A percentile compares a stretch with the other conserved stretches of the same genome.
These are phyloP conservation scores for Aureobasidium musti DNA, from an alignment of 2,329 filamentous ascomycete genomes.

Conservation along the genomic window DNA sequence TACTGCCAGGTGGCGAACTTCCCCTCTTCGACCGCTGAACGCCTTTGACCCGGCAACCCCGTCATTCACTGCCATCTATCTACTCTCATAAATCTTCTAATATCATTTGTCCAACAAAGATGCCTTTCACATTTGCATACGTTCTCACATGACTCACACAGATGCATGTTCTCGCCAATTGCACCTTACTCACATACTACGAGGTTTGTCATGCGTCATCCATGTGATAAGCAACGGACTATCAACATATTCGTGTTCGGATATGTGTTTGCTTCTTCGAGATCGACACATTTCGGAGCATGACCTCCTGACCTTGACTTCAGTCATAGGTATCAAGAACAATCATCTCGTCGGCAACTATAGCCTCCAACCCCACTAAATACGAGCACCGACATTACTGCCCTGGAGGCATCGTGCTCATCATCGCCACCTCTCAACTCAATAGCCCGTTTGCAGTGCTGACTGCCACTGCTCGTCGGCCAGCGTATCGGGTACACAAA, in stretches of 20 bases:
- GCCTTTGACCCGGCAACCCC: constrained; percentile 9
- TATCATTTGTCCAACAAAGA: neutral
- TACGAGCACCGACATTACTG: neutral
- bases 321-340: neutral
- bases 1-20: neutral
- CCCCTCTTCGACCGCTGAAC: constrained; percentile 7
- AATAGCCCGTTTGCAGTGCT: neutral
- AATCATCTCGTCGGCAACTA: neutral
- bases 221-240: neutral
- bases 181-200: neutral
- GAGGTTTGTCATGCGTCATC: neutral
- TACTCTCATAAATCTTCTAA: neutral
- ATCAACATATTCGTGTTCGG: neutral
- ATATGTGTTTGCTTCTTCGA: neutral
- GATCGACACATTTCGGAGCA: neutral
- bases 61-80: neutral
- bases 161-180: neutral
- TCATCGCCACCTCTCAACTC: no score
- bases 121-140: neutral
- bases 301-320: neutral
- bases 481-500: no score
- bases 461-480: no score
- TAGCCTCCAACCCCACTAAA: neutral
- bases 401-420: neutral
- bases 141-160: no score